Evolutionary conservation across 345 rosid species (phyloP), one percentile per base, ranked within the genome.

Genomic region (Melaleuca quinquenervia): DNA sequence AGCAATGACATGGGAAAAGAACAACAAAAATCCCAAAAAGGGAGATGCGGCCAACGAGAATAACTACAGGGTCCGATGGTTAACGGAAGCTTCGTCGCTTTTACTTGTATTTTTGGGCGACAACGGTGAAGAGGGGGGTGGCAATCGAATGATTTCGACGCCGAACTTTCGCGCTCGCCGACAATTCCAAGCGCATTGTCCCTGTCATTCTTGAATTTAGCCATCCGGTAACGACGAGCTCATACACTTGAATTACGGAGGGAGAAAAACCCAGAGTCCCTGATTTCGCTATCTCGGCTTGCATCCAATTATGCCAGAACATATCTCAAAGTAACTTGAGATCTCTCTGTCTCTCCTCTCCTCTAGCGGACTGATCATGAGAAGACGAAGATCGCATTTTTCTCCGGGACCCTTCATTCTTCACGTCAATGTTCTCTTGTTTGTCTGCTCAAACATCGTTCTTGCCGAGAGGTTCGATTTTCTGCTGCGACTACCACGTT

Each of bases 401-500:
- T 11, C 82, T 50, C 50, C 70, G 36, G 49, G 15, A 36, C 52
- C 13, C 85, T 58, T 62, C 80, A 32, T 84, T 62, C 44, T 84
- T 26, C 75, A 49, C 85, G 75, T 52, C 21, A 36, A 20, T 6
- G 41, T 78, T n/a, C 83, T 76, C 52, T 44, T 85, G 36, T 80
- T 45, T n/a, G 53, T 82, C 50, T 85, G 52, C 62, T 52, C 84
- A n/a, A 45, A 50, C 70, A 78, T 48, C 84, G 84, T 53, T n/a
- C 84, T 76, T 32, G 74, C 87, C 2, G n/a, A 50, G 60, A 76
- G 48, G 54, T 92, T 92, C 86, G 92, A 94, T 8, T 89, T 97
- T 87, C 86, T 88, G 26, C 90, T 94, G 58, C 90, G 89, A 90
- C 95, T 96, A 86, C 96, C 94, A 32, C 89, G 82, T 82, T 88